A percentile compares a stretch with the other conserved stretches of the same genome.
These are phyloP conservation scores for Zygosaccharomyces pseudobailii DNA, from an alignment of 1,139 yeast genomes.

Conservation along the genomic window DNA sequence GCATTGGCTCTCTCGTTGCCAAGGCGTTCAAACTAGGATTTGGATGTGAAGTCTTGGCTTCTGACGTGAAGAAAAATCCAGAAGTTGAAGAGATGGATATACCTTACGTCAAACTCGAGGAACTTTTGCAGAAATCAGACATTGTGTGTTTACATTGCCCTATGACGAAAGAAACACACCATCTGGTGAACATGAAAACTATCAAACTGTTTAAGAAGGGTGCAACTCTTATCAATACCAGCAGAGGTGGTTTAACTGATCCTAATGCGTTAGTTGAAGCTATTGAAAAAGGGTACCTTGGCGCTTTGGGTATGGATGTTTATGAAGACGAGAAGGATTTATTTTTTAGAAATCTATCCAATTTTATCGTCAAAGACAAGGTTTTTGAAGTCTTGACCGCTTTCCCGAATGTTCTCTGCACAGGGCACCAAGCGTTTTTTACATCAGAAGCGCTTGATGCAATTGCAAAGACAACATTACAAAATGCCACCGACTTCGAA, in stretches of 20 bases:
- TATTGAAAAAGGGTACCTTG: neutral
- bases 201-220: conserved; percentile 1
- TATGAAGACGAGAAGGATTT: conserved; percentile 2
- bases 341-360: conserved; percentile 1
- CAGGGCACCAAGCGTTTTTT: conserved; percentile 1
- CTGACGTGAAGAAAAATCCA: neutral
- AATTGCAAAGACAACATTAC: conserved; percentile 1
- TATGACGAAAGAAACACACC: neutral
- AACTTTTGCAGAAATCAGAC: neutral
- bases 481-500: neutral
- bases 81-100: neutral
- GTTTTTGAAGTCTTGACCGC: conserved; percentile 1
- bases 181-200: neutral
- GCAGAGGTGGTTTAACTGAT: conserved; percentile 1
- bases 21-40: neutral
- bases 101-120: neutral
- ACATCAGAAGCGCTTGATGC: neutral
- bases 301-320: conserved; percentile 1
- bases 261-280: neutral
- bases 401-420: conserved; percentile 1
- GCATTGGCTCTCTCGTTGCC: neutral
- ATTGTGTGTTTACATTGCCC: conserved; percentile 3
- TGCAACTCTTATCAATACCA: conserved; percentile 1
- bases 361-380: neutral
- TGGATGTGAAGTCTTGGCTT: neutral